These are phyloP conservation scores for Flaveria linearis DNA, from an alignment of 129 eudicot species.

Conservation along the genomic window DNA sequence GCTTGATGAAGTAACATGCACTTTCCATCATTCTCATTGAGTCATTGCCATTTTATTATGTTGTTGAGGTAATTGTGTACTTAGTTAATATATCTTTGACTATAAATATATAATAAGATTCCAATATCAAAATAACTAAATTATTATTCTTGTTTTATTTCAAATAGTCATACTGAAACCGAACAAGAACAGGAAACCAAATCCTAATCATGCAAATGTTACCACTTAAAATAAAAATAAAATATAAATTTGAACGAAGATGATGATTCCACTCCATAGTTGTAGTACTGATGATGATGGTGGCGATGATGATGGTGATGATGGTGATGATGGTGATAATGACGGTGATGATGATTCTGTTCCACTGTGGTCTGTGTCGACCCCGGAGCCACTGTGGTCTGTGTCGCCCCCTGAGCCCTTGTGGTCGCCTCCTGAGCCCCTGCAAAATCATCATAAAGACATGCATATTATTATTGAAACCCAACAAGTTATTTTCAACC, in stretches of 20 bases:
- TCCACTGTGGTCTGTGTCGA: too few relatives aligned
- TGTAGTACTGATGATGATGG: background rate
- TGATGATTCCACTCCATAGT: constrained; percentile 6
- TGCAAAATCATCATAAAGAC: background rate
- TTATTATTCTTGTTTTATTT: background rate
- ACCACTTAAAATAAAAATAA: background rate
- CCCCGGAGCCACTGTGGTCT: background rate
- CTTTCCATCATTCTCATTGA: background rate
- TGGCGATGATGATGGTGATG: background rate
- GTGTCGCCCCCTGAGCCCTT: background rate
- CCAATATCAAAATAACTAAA: background rate
- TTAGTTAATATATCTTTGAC: background rate
- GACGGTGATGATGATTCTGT: background rate
- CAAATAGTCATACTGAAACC: background rate
- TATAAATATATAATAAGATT: background rate
- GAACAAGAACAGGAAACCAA: background rate
- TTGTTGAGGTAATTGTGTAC: background rate
- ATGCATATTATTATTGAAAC: background rate
- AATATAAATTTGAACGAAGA: background rate
- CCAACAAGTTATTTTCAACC: too few relatives aligned
- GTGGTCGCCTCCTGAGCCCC: background rate
- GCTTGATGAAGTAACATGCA: background rate
- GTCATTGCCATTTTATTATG: background rate
- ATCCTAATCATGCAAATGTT: background rate
- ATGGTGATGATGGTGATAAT: background rate